Evolutionary conservation across 345 rosid species (phyloP).

Genomic region (Crucihimalaya himalaica): DNA sequence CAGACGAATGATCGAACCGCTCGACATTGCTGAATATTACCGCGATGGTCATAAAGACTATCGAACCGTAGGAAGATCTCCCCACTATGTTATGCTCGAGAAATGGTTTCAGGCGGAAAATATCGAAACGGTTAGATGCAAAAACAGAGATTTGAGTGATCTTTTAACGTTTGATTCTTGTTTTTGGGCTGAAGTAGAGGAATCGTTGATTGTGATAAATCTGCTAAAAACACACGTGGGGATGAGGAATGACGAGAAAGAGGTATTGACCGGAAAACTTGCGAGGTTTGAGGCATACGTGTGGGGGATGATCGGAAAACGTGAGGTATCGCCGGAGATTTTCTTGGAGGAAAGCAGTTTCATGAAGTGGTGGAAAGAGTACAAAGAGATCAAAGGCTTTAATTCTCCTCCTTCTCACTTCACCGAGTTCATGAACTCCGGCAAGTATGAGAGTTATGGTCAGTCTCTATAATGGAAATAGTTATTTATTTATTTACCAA

Average conservation of each 20-base stretch:
- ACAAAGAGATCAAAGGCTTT: conserved; percentile 34
- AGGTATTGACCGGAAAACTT: conserved; percentile 17
- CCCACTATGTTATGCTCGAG: conserved; percentile 54
- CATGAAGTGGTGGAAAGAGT: conserved; percentile 70
- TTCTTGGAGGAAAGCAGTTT: conserved; percentile 62
- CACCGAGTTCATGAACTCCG: conserved; percentile 44
- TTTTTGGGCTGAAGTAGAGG: conserved; percentile 85
- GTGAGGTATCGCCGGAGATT: conserved; percentile 67
- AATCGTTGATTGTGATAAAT: conserved; percentile 45
- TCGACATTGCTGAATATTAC: conserved; percentile 74
- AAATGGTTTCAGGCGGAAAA: conserved; percentile 41
- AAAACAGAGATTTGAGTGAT: conserved; percentile 34
- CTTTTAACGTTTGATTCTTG: conserved; percentile 63
- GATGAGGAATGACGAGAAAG: background rate
- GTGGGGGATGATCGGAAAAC: conserved; percentile 42
- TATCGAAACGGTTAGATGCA: background rate
- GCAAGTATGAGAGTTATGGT: conserved; percentile 38
- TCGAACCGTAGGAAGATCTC: conserved; percentile 43
- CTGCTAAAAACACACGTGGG: background rate
- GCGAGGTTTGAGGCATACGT: conserved; percentile 45
- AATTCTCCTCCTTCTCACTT: conserved; percentile 35
- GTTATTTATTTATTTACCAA: background rate
- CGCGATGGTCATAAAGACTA: conserved; percentile 37
- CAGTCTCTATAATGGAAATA: background rate
- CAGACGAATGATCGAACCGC: conserved; percentile 75